Evolutionary conservation across 495 filamentous ascomycete species (phyloP), one percentile per base, ranked within the genome.

Genomic region (Aspergillus sclerotiicarbonarius): DNA sequence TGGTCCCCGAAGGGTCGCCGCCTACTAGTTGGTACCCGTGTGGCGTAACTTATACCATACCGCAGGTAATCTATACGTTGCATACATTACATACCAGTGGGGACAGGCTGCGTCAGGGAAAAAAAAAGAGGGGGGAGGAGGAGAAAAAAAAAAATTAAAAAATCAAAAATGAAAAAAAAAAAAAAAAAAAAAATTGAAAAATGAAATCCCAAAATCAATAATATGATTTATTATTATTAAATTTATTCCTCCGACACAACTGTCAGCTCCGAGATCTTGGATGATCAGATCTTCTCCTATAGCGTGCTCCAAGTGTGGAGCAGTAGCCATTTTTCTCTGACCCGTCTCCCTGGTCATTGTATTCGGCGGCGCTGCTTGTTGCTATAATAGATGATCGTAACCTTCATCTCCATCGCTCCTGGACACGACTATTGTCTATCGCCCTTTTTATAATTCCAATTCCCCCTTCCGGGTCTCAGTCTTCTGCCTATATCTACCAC

Each of bases 231-330:
- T 30, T 52, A 44, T 48, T 52, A 50, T 58, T 60, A 54, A 54
- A 53, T 45, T 57, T 51, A 60, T 66, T 63, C 64, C 59, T 67
- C 62, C 65, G 65, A 67, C 61, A 74, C 61, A 74, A 74, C 68
- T 75, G 73, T 76, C 72, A 76, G 71, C 71, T 76, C 71, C 71
- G 66, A 76, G 73, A 76, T 76, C 73, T 74, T 74, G 70, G 73
- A 72, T 76, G 73, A 72, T 76, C 73, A 72, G 73, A 76, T 76
- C 73, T 74, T 76, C 71, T 71, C 63, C 59, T 67, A 74, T 76
- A 71, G 71, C 70, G 70, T 73, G 73, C 67, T 69, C 63, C 37
- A 56, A 48, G 64, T 62, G 70, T 72, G 67, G 68, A 69, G 64
- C 68, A 58, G 56, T 63, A 64, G 63, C 48, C 68, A 70, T 71